Evolutionary conservation across 2,329 filamentous ascomycete species (phyloP).

Genomic region (Sarocladium brachiariae): DNA sequence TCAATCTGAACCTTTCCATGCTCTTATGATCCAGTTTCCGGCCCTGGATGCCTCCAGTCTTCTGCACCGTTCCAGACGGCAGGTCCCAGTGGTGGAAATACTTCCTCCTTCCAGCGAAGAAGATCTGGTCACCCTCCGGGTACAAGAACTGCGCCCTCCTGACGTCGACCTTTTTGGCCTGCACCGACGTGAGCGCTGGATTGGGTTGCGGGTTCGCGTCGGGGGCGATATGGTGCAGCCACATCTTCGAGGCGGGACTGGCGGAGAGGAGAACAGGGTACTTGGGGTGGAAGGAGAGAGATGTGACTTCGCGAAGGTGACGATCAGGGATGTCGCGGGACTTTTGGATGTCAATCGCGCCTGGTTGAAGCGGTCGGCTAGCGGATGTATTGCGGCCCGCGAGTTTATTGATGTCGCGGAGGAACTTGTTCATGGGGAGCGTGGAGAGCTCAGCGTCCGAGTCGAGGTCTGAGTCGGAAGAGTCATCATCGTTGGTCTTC

Average conservation of each 20-base stretch:
- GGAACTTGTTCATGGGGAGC: conserved; percentile 70
- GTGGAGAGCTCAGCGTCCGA: conserved; percentile 57
- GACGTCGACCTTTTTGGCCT: conserved; percentile 78
- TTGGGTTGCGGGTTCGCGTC: conserved; percentile 71
- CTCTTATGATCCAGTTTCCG: conserved; percentile 75
- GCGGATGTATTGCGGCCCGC: conserved; percentile 47
- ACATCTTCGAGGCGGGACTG: conserved; percentile 76
- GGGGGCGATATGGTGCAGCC: conserved; percentile 81
- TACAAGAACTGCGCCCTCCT: conserved; percentile 75
- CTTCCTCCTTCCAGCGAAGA: conserved; percentile 78
- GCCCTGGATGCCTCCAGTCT: conserved; percentile 68
- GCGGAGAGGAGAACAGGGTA: conserved; percentile 86
- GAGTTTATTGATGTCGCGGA: conserved; percentile 67
- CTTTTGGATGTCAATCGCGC: conserved; percentile 84
- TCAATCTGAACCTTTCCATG: conserved; percentile 87
- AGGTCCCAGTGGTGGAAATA: conserved; percentile 97
- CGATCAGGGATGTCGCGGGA: conserved; percentile 76
- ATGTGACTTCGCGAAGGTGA: conserved; percentile 73
- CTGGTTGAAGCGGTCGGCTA: conserved; percentile 70
- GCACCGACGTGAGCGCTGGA: conserved; percentile 82
- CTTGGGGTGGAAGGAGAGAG: conserved; percentile 81
- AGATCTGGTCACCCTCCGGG: conserved; percentile 67
- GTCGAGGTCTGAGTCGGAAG: conserved; percentile 46
- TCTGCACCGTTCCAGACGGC: conserved; percentile 71
- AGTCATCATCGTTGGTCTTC: conserved; percentile 13